Base-by-base conservation (phyloP, 306 rosid species). In the Sophora flavescens region DNA sequence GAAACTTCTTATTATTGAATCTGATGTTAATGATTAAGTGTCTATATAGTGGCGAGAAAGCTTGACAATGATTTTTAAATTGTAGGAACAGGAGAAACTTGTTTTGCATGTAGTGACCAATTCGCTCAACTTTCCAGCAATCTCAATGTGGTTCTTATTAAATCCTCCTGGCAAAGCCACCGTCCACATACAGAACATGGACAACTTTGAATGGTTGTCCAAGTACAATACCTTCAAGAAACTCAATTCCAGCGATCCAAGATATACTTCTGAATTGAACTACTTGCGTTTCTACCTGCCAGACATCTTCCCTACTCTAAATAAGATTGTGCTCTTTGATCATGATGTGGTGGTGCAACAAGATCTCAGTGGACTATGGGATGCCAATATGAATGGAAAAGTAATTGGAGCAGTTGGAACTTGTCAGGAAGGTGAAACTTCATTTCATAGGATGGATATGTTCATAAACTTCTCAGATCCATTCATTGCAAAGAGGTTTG, bases 331-430 rank as follows among this genome's bases (percentile, higher is more conserved):
- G 68, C 85, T 93, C 51, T 80, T 96, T 73, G 99, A 96, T 77
- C 97, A 96, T 78, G 99, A 96, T 85, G 98, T 96, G 79, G 99
- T 91, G 70, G 97, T 91, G 70, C 94, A 85, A 81, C 87, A 74
- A 87, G 99, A 93, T 85, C 90, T 96, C 38, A 83, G 89, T 69
- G 65, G 74, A 69, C 75, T 96, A 18, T 96, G 99, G 99, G 79
- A 85, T 58, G 52, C 80, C 63, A 59, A 88, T 74, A 83, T 91
- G 98, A 85, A 88, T 35, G 88, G 89, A 32, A 96, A 93, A 85
- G 97, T 93, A 69, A 85, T 83, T 74, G 89, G 81, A 63, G 99
- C 91, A 42, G 94, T 93, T 52, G 88, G 87, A 82, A 91, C 89
- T 86, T 96, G 99, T 88, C 82, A 57, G 70, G 80, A 84, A 47